These are phyloP conservation scores for Pisolithus sp. DNA, from an alignment of 768 basidiomycete species.

Conservation along the genomic window DNA sequence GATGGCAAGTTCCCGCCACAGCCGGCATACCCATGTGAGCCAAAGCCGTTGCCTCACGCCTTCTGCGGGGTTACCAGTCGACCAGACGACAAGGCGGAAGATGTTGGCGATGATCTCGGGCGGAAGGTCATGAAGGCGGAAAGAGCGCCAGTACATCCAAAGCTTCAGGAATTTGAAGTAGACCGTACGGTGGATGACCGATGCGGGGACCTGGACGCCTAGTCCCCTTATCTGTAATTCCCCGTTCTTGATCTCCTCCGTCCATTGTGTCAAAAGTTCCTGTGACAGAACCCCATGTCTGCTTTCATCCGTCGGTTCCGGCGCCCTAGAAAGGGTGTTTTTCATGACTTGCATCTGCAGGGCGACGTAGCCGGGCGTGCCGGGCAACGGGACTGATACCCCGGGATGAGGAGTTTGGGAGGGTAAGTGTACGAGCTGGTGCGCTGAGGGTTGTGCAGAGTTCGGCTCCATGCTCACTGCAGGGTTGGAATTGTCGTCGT, in stretches of 20 bases:
- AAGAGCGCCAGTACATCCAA: slow-evolving; percentile 35
- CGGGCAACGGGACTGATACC: slow-evolving; percentile 10
- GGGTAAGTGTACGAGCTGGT: neutral
- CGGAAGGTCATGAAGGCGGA: slow-evolving; percentile 58
- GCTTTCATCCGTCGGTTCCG: slow-evolving; percentile 12
- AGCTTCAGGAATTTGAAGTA: slow-evolving; percentile 14
- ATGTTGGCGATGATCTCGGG: slow-evolving; percentile 60
- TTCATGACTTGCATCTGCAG: slow-evolving; percentile 16
- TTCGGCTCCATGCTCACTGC: neutral
- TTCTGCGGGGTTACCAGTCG: slow-evolving; percentile 29
- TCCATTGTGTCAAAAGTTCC: slow-evolving; percentile 11
- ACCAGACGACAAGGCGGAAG: slow-evolving; percentile 56
- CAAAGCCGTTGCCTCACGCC: slow-evolving; percentile 37
- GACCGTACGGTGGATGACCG: slow-evolving; percentile 12
- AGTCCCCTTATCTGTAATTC: slow-evolving; percentile 15
- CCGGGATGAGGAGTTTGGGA: neutral
- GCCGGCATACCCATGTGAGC: slow-evolving; percentile 54
- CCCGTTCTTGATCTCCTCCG: slow-evolving; percentile 9
- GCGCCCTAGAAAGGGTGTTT: slow-evolving; percentile 10
- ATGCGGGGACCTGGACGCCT: slow-evolving; percentile 13
- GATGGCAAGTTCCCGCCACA: slow-evolving; percentile 46
- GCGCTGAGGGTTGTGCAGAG: neutral
- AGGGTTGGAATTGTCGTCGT: neutral
- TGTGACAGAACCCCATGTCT: neutral
- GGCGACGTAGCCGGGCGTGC: slow-evolving; percentile 12